Evolutionary conservation across 2,329 filamentous ascomycete species (phyloP).

Genomic region (Nemania serpens): DNA sequence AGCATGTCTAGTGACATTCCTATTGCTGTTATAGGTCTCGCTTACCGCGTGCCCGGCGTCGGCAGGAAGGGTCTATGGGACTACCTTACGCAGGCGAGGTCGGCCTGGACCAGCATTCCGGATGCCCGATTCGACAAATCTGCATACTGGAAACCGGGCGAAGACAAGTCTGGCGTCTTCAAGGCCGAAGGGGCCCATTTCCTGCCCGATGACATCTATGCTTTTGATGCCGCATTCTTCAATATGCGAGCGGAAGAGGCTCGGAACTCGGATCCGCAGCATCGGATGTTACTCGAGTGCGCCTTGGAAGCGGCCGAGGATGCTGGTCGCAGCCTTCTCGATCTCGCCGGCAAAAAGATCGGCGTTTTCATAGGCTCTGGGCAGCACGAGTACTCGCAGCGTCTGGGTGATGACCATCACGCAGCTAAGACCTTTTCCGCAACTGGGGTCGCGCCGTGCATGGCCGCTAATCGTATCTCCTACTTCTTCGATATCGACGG

Average conservation of each 20-base stretch:
- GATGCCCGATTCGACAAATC: conserved; percentile 7
- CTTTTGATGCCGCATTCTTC: conserved; percentile 16
- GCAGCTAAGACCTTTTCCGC: conserved; percentile 7
- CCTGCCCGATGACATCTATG: conserved; percentile 7
- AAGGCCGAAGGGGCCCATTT: conserved; percentile 10
- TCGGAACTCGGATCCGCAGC: conserved; percentile 9
- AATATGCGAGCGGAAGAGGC: conserved; percentile 12
- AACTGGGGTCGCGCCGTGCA: conserved; percentile 18
- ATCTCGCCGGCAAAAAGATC: conserved; percentile 14
- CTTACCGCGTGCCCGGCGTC: conserved; percentile 12
- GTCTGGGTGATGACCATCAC: conserved; percentile 4
- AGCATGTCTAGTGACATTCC: conserved; percentile 5
- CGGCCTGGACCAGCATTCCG: conserved; percentile 12
- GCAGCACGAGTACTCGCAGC: conserved; percentile 1
- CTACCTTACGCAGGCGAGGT: conserved; percentile 12
- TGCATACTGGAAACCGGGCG: conserved; percentile 7
- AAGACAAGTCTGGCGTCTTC: conserved; percentile 12
- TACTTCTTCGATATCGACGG: conserved; percentile 22
- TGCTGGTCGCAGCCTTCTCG: conserved; percentile 12
- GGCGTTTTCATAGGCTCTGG: conserved; percentile 13
- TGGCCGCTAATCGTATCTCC: conserved; percentile 22
- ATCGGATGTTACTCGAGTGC: conserved; percentile 18
- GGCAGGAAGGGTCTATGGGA: conserved; percentile 11
- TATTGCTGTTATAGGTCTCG: conserved; percentile 16
- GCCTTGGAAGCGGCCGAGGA: conserved; percentile 19